Evolutionary conservation across 371 early-diverging fungal genomes (phyloP).

Genomic region (Capniomyces stellatus): DNA sequence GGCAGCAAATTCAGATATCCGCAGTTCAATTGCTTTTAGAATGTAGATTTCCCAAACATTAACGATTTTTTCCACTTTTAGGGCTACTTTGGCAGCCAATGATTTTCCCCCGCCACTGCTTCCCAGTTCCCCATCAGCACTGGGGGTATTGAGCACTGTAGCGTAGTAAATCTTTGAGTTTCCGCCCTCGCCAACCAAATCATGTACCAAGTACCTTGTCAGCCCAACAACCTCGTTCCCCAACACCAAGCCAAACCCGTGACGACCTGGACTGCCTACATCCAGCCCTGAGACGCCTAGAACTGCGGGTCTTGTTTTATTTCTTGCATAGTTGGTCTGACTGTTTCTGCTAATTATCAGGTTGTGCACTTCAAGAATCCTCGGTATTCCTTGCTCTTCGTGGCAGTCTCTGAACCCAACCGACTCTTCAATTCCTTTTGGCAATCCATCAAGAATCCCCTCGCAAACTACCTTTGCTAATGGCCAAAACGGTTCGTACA

Average conservation of each 20-base stretch:
- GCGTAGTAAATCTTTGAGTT: neutral
- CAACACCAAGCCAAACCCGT: neutral
- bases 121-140: neutral
- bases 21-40: neutral
- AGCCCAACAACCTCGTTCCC: neutral
- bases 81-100: too few species aligned
- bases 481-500: slow-evolving; percentile 4
- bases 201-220: neutral
- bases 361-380: neutral
- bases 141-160: neutral
- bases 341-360: neutral
- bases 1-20: neutral
- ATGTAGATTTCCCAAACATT: slow-evolving; percentile 6
- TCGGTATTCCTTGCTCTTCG: too few species aligned
- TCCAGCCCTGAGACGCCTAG: too few species aligned
- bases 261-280: too few species aligned
- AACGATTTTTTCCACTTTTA: neutral
- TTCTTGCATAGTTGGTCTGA: too few species aligned
- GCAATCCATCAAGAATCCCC: neutral
- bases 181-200: neutral
- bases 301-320: too few species aligned
- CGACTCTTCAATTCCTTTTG: neutral
- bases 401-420: neutral
- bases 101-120: neutral
- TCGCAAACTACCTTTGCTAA: neutral